phyloP scores from a whole-genome alignment of 2,329 filamentous ascomycete species.

The Neurospora sp. region DNA sequence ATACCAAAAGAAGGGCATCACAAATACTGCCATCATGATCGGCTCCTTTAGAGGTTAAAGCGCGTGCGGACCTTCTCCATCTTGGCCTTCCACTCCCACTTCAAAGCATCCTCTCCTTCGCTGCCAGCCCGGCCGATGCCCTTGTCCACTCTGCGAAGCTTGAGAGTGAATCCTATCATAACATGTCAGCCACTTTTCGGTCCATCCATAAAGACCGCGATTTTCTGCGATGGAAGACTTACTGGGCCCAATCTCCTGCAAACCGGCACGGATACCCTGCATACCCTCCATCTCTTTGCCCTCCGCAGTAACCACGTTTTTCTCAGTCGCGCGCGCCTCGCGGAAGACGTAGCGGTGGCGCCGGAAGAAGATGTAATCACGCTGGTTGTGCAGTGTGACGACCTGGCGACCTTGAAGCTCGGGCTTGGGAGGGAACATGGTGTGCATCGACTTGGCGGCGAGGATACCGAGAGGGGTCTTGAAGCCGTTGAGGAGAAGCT shows the following conservation, averaged over 20 bases:
- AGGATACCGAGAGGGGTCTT: constrained; percentile 83
- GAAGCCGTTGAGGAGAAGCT: constrained; percentile 77
- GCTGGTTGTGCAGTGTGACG: constrained; percentile 86
- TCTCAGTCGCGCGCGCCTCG: constrained; percentile 79
- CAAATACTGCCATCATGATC: neutral
- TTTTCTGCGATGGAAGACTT: neutral
- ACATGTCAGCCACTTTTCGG: constrained; percentile 19
- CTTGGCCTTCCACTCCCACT: constrained; percentile 94
- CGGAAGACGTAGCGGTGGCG: constrained; percentile 88
- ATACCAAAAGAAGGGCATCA: neutral
- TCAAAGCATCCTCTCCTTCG: constrained; percentile 63
- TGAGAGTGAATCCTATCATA: constrained; percentile 48
- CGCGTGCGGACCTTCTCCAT: constrained; percentile 92
- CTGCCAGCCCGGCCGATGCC: constrained; percentile 65
- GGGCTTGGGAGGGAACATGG: constrained; percentile 69
- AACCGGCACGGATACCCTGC: constrained; percentile 72
- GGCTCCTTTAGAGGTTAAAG: constrained; percentile 64
- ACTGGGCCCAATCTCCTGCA: constrained; percentile 78
- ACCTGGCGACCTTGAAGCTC: constrained; percentile 83
- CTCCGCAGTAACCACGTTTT: constrained; percentile 71
- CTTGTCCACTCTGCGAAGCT: constrained; percentile 83
- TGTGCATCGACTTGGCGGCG: constrained; percentile 75
- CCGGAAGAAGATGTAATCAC: constrained; percentile 86
- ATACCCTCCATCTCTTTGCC: constrained; percentile 78
- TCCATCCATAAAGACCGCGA: neutral